Percentiles rank a stretch among this genome's conserved stretches.
These are phyloP conservation scores for Monotropa hypopitys DNA, from an alignment of 179 eudicot genomes.

Conservation along the genomic window DNA sequence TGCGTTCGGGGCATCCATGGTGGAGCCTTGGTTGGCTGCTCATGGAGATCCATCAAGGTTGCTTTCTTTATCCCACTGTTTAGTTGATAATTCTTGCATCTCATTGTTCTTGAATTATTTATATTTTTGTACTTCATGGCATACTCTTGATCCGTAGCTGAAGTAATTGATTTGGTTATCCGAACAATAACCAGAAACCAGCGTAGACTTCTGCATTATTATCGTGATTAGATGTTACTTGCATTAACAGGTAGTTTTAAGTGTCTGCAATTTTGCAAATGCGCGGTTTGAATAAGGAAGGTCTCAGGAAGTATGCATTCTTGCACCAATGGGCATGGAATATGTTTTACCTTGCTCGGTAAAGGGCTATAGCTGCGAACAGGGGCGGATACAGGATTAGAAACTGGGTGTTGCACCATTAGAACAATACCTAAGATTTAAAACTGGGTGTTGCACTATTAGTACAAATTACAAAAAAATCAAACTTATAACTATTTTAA, in stretches of 20 bases:
- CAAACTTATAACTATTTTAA: too few species aligned
- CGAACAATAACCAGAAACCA: not conserved
- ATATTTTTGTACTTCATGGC: not conserved
- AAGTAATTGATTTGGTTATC: not conserved
- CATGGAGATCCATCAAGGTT: conserved; percentile 95
- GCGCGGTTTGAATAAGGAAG: not conserved
- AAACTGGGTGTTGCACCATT: too few species aligned
- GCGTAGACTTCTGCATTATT: not conserved
- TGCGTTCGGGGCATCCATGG: conserved; percentile 87
- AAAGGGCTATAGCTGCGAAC: not conserved
- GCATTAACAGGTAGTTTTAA: not conserved
- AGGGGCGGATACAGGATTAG: too few species aligned
- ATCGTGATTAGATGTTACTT: not conserved
- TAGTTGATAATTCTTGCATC: not conserved
- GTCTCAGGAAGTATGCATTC: not conserved
- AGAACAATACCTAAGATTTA: too few species aligned
- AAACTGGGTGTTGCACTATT: too few species aligned
- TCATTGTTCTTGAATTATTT: not conserved
- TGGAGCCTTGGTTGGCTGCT: conserved; percentile 98
- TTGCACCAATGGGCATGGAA: not conserved
- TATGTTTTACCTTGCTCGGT: not conserved
- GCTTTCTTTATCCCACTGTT: not conserved
- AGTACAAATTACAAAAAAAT: too few species aligned
- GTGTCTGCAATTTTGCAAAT: not conserved
- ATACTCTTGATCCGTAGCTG: not conserved